These are phyloP conservation scores for Lagenidium sp. DNA, from an alignment of 352 stramenopile genomes.

Conservation along the genomic window DNA sequence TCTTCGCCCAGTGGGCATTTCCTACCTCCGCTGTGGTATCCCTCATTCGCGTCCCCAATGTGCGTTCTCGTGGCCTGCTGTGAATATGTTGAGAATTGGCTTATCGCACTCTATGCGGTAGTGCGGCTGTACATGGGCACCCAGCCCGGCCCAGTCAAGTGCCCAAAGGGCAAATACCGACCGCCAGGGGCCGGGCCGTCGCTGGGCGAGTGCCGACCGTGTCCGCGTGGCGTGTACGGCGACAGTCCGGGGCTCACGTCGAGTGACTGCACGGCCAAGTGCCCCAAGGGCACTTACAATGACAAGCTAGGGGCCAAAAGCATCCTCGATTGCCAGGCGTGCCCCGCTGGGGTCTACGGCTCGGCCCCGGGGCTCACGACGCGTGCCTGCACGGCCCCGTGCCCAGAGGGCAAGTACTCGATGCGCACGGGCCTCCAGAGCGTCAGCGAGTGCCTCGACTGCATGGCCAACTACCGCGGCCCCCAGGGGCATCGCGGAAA, in stretches of 20 bases:
- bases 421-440: slow-evolving; percentile 39
- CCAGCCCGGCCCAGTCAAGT: slow-evolving; percentile 30
- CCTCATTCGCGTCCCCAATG: too few species aligned
- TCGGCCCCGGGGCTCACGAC: slow-evolving; percentile 39
- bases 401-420: slow-evolving; percentile 61
- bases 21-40: too few species aligned
- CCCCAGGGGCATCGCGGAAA: slow-evolving; percentile 50
- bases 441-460: slow-evolving; percentile 53
- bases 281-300: slow-evolving; percentile 65
- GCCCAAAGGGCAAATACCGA: slow-evolving; percentile 62
- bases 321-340: slow-evolving; percentile 56
- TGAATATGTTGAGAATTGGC: too few species aligned
- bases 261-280: slow-evolving; percentile 56
- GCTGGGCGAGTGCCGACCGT: slow-evolving; percentile 54
- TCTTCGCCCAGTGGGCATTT: too few species aligned
- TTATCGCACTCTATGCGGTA: too few species aligned
- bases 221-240: slow-evolving; percentile 64
- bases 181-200: slow-evolving; percentile 28
- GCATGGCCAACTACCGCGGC: slow-evolving; percentile 42
- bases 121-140: slow-evolving; percentile 45
- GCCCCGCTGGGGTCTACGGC: slow-evolving; percentile 53
- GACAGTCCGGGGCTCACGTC: slow-evolving; percentile 48
- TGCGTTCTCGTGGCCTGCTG: too few species aligned
- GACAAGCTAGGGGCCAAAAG: slow-evolving; percentile 43
- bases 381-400: slow-evolving; percentile 47